phyloP scores from a whole-genome alignment of 2,329 filamentous ascomycete genomes.

The Sporothrix dimorphospora region DNA sequence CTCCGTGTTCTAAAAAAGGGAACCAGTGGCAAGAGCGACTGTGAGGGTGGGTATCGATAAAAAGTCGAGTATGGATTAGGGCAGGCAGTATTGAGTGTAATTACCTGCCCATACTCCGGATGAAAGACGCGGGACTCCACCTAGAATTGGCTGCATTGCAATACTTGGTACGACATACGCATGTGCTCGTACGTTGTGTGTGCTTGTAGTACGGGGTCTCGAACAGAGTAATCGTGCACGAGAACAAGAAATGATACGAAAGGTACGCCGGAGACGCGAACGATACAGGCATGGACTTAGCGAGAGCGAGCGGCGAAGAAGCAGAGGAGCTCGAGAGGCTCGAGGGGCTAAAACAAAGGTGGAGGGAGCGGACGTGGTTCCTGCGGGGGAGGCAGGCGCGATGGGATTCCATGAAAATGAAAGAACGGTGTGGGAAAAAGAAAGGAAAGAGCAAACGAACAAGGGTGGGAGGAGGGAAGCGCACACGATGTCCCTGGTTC shows the following conservation, averaged over 20 bases:
- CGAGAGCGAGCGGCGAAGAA: not conserved
- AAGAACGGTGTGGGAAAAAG: constrained; percentile 20
- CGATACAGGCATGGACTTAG: not conserved
- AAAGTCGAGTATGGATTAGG: not conserved
- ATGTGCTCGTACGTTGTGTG: constrained; percentile 12
- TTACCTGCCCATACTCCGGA: not conserved
- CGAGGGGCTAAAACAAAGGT: not conserved
- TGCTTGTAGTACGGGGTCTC: not conserved
- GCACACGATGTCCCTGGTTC: not conserved
- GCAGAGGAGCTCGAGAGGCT: not conserved
- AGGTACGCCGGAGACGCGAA: not conserved
- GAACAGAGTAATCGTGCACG: not conserved
- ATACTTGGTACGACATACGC: not conserved
- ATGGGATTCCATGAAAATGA: not conserved
- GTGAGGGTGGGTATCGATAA: not conserved
- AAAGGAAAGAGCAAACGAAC: constrained; percentile 13
- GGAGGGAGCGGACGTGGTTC: not conserved
- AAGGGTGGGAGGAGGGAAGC: not conserved
- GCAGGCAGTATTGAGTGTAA: not conserved
- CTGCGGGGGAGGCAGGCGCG: not conserved
- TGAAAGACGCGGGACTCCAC: not conserved
- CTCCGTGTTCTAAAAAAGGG: not conserved
- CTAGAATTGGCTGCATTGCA: not conserved
- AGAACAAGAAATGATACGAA: not conserved
- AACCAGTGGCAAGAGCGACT: not conserved